Percentiles rank a stretch among this genome's conserved stretches.
Conservation (phyloP, 2,329 filamentous ascomycete genomes). For the Rutstroemia sp. region DNA sequence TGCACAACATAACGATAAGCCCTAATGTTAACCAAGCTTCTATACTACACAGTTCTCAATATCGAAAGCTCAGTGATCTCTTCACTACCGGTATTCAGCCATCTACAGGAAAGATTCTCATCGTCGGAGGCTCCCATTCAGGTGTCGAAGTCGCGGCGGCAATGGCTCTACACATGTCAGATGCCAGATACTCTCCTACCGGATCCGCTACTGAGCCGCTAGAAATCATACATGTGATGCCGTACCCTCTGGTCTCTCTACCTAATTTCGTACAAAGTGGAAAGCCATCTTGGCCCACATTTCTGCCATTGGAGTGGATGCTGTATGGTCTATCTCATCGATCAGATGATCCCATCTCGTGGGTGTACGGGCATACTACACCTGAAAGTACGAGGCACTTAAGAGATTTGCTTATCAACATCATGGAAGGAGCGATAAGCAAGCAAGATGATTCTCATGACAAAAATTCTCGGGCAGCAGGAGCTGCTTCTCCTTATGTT, state of each 20-base stretch:
- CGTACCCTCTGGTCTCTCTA: background rate
- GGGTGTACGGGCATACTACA: background rate
- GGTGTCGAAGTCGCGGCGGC: constrained; percentile 6
- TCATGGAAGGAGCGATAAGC: background rate
- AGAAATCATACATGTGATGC: background rate
- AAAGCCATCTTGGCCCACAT: background rate
- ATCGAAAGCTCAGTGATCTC: background rate
- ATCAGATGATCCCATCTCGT: background rate
- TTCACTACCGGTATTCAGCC: background rate
- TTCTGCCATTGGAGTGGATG: background rate
- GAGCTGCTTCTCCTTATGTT: constrained; percentile 13
- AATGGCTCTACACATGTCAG: constrained; percentile 32
- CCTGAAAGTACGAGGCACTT: background rate
- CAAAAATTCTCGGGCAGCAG: too few relatives aligned
- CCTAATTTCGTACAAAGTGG: background rate
- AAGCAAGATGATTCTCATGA: background rate
- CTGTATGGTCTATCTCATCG: background rate
- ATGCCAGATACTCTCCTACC: constrained; percentile 24
- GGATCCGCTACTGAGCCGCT: background rate
- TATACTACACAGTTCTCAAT: constrained; percentile 1
- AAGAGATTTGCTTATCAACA: background rate
- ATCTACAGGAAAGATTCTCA: background rate
- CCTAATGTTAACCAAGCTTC: background rate
- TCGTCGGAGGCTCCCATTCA: constrained; percentile 9
- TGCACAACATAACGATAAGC: background rate